These are phyloP conservation scores for Pseudocercospora fijiensis DNA, from an alignment of 2,329 filamentous ascomycete genomes.

Conservation along the genomic window DNA sequence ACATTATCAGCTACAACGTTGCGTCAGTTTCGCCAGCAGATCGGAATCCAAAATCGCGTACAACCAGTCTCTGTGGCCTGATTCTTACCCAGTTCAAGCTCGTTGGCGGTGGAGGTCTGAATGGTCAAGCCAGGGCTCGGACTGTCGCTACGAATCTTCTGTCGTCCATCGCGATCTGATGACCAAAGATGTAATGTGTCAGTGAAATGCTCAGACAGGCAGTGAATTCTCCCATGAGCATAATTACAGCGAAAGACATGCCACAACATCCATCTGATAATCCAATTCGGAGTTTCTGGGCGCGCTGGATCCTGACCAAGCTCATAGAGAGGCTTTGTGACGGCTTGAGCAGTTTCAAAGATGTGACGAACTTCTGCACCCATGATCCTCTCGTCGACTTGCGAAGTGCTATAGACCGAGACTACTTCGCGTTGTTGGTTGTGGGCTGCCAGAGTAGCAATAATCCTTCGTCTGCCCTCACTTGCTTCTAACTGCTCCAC, in stretches of 20 bases:
- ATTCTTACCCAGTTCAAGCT: not conserved
- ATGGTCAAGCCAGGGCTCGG: not conserved
- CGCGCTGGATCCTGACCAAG: slow-evolving; percentile 39
- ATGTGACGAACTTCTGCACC: slow-evolving; percentile 19
- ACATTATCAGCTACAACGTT: not conserved
- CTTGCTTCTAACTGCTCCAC: slow-evolving; percentile 42
- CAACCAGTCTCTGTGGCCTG: not conserved
- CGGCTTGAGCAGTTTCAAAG: slow-evolving; percentile 30
- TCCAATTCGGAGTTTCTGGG: slow-evolving; percentile 49
- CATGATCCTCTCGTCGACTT: slow-evolving; percentile 28
- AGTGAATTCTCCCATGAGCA: not conserved
- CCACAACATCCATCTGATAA: slow-evolving; percentile 50
- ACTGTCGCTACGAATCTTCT: slow-evolving; percentile 4
- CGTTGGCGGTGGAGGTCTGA: not conserved
- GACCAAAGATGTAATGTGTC: not conserved
- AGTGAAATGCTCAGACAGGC: not conserved
- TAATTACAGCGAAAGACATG: slow-evolving; percentile 45
- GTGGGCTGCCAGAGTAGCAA: slow-evolving; percentile 31
- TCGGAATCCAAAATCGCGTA: not conserved
- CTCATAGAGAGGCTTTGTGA: slow-evolving; percentile 43
- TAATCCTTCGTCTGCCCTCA: slow-evolving; percentile 42
- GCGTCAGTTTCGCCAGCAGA: not conserved
- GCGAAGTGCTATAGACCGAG: slow-evolving; percentile 19
- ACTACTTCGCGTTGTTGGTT: not conserved
- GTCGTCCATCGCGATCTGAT: slow-evolving; percentile 40